Evolutionary conservation across 2,329 filamentous ascomycete genomes (phyloP), one percentile per base, ranked within the genome.

Genomic region (Didymella exigua): DNA sequence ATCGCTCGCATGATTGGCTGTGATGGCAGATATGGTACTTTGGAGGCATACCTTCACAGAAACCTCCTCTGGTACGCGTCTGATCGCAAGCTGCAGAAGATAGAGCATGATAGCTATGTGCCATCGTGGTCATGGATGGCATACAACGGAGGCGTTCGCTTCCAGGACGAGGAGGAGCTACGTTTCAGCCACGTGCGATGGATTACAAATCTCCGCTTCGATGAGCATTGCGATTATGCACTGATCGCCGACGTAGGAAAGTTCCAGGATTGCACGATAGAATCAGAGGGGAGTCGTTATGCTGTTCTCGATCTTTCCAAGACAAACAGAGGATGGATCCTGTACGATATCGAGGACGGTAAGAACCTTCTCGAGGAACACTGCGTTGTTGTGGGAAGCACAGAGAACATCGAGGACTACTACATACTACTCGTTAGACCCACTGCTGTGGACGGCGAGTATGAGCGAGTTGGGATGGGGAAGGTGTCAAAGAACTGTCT

Each of bases 101-200:
- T 58, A 19, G 19, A 57, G 40, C 27, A 34, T 8, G 62, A 64
- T 31, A n/a, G 0, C 19, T 53, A 59, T 29, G 34, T 64, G 37
- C 62, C 59, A 26, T 64, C 59, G 10, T 65, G 64, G 64, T 56
- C 49, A 30, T 64, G 54, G 54, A 50, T 61, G 48, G 44, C 58
- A 27, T 50, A 48, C 34, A 26, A 9, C 9, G 24, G 24, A 26
- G 24, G 24, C 24, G 24, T 26, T 9, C 5, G 9, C 5, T 26
- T 26, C 24, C n/a, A n/a, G n/a, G n/a, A n/a, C n/a, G n/a, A n/a
- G n/a, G n/a, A n/a, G n/a, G n/a, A 26, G 5, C 24, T 5, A 26
- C 24, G 24, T 26, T 9, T 26, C 24, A 5, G 5, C 9, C 24
- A 9, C n/a, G 24, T 9, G 24, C 5, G 24, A 26, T 26, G 24